Conservation (phyloP, 768 basidiomycete genomes). For the Krasilnikovozyma curviuscula region DNA sequence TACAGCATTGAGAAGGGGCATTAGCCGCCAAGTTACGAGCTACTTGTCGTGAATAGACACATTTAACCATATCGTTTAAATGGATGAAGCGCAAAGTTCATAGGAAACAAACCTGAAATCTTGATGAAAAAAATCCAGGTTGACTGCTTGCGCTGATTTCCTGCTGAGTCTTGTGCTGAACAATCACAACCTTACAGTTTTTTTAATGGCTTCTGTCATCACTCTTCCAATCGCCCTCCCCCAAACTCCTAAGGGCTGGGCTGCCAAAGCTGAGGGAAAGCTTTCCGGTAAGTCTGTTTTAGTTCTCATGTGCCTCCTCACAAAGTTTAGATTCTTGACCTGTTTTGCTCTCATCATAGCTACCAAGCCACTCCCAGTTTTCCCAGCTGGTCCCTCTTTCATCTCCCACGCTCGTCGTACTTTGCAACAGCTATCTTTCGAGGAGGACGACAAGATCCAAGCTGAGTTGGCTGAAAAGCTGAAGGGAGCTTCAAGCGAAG, state of each 20-base stretch:
- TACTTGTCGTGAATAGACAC: too few species aligned
- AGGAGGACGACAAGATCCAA: constrained; percentile 54
- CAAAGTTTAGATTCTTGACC: too few species aligned
- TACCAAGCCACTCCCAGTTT: constrained; percentile 36
- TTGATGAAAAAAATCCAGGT: too few species aligned
- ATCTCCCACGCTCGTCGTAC: constrained; percentile 60
- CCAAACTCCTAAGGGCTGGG: constrained; percentile 33
- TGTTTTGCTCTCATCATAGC: too few species aligned
- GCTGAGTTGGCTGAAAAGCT: constrained; percentile 33
- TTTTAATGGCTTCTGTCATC: constrained; percentile 23
- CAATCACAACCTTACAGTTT: too few species aligned
- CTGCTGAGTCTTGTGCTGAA: too few species aligned
- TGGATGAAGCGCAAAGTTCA: too few species aligned
- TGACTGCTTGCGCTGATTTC: too few species aligned
- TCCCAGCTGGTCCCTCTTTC: constrained; percentile 77
- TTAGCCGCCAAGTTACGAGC: too few species aligned
- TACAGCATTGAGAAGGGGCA: too few species aligned
- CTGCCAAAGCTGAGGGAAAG: constrained; percentile 24
- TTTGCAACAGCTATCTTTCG: constrained; percentile 57
- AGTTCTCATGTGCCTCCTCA: constrained; percentile 12
- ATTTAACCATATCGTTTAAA: too few species aligned
- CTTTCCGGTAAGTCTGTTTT: constrained; percentile 25
- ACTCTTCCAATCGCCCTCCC: constrained; percentile 30
- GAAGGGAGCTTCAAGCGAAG: constrained; percentile 34
- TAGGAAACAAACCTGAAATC: too few species aligned